Base-by-base conservation (phyloP, 2,329 filamentous ascomycete species). In the Penicillium sp. region DNA sequence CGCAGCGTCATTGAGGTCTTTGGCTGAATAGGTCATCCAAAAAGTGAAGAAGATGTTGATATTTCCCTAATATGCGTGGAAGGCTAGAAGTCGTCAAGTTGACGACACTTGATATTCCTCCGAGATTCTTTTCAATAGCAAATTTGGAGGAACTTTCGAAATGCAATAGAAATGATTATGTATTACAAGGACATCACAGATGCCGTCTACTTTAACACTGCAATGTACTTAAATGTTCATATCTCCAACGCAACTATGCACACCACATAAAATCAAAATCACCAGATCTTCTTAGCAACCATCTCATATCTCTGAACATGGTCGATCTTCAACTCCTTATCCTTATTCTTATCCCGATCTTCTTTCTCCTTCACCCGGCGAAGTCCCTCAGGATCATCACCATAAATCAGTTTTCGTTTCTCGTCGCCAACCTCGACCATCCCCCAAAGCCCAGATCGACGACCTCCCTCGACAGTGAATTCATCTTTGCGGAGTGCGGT, bases 281-380 rank as follows among this genome's bases (percentile, higher is more conserved):
- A 98, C 95, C 95, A 99, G 67, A 99, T 99, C 71, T 95, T 84
- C 82, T 97, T 98, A 0, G 91, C 91, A 66, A 92, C 88, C 95
- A 98, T 97, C 71, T 92, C 91, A 78, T 97, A 99, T 67, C 95
- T 83, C 65, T 82, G 86, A 61, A 87, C 91, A 71, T 78, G 86
- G 68, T 82, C 89, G 75, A 86, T 85, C 71, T 84, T 86, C 82
- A 54, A 74, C 72, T 59, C 69, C 65, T 55, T 67, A 86, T 72
- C 76, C 84, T 72, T 79, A 24, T 81, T 82, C 63, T 83, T 87
- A 62, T 86, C 84, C 59, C 84, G 84, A 7, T 82, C 83, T 65
- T 84, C 80, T 68, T 85, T 84, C 59, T 88, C 87, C 61, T 87
- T 86, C 51, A 83, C 70, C 57, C 87, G 85, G 59, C 81, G 81